phyloP scores from a whole-genome alignment of 2,329 filamentous ascomycete species.

The Aspergillus ruber region DNA sequence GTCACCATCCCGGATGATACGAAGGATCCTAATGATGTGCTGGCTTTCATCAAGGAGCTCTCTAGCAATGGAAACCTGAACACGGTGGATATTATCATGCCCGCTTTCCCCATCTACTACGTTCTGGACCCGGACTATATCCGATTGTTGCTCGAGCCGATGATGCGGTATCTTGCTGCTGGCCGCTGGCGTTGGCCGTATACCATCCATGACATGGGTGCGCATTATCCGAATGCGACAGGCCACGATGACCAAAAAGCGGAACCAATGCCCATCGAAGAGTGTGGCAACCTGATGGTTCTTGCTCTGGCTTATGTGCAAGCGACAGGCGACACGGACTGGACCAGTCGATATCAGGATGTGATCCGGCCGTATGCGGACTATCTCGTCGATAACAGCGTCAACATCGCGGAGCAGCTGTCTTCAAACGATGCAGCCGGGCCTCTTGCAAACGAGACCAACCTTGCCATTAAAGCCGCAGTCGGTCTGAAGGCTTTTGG shows the following conservation, averaged over 20 bases:
- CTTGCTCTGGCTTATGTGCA: slow-evolving; percentile 33
- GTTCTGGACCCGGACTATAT: slow-evolving; percentile 39
- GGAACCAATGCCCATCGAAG: slow-evolving; percentile 39
- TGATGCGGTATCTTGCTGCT: slow-evolving; percentile 37
- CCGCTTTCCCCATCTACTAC: slow-evolving; percentile 39
- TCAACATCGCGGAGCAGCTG: slow-evolving; percentile 35
- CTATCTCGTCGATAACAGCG: slow-evolving; percentile 35
- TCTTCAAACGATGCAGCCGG: slow-evolving; percentile 40
- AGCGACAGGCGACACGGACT: slow-evolving; percentile 34
- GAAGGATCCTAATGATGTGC: slow-evolving; percentile 22
- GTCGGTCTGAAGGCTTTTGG: slow-evolving; percentile 43
- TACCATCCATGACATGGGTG: slow-evolving; percentile 38
- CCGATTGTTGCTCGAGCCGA: slow-evolving; percentile 38
- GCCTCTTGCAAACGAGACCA: slow-evolving; percentile 39
- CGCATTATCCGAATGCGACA: slow-evolving; percentile 35
- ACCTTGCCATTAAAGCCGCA: slow-evolving; percentile 43
- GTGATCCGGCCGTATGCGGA: slow-evolving; percentile 36
- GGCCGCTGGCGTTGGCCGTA: slow-evolving; percentile 35
- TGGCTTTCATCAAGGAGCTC: slow-evolving; percentile 40
- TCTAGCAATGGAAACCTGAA: slow-evolving; percentile 40
- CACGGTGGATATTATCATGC: slow-evolving; percentile 40
- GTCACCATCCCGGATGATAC: slow-evolving; percentile 32
- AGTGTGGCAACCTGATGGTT: slow-evolving; percentile 36
- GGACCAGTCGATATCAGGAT: slow-evolving; percentile 28
- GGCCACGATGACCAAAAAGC: slow-evolving; percentile 34